These are phyloP conservation scores for Hypoxylon lienhwacheense DNA, from an alignment of 495 filamentous ascomycete species.

Conservation along the genomic window DNA sequence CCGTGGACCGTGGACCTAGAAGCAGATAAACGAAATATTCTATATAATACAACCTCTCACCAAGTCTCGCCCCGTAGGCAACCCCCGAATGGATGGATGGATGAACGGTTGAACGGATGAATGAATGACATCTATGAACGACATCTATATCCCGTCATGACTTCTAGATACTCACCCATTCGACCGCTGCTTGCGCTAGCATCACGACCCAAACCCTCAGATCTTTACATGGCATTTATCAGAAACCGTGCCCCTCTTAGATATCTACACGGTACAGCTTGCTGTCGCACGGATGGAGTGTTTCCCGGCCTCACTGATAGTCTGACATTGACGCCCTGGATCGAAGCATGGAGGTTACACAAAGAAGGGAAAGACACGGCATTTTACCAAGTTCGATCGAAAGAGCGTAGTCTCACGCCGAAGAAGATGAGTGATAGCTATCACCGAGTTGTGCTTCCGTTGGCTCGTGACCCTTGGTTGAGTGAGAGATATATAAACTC, in stretches of 20 bases:
- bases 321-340: slow-evolving; percentile 29
- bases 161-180: no score
- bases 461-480: slow-evolving; percentile 47
- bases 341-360: slow-evolving; percentile 36
- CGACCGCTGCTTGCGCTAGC: slow-evolving; percentile 5
- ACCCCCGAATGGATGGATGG: no score
- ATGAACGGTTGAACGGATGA: no score
- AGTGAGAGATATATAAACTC: slow-evolving; percentile 50
- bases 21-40: no score
- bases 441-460: slow-evolving; percentile 45
- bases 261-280: slow-evolving; percentile 16
- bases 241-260: neutral
- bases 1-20: no score
- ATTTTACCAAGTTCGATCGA: slow-evolving; percentile 10
- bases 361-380: slow-evolving; percentile 27
- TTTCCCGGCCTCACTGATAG: slow-evolving; percentile 22
- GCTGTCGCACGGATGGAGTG: slow-evolving; percentile 20
- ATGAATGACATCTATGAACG: no score
- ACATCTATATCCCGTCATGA: no score
- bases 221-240: neutral
- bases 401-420: slow-evolving; percentile 39
- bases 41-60: no score
- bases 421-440: slow-evolving; percentile 50
- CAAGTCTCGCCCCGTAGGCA: no score
- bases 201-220: neutral